Percentiles rank a stretch among this genome's conserved stretches.
Evolutionary conservation across 257 asterid species (phyloP).

Genomic region (Capsicum pubescens): DNA sequence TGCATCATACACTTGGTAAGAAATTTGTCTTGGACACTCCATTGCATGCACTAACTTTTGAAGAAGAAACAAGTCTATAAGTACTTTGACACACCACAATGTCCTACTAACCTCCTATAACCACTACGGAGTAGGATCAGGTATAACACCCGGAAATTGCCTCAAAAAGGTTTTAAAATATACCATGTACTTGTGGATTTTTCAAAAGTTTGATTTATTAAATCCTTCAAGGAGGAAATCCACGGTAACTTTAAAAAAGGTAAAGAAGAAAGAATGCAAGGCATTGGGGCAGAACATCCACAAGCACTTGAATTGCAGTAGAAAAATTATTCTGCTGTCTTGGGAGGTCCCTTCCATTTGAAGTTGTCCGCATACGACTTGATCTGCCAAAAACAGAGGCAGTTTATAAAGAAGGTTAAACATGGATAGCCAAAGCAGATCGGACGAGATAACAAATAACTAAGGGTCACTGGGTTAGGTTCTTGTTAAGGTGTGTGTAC

Average conservation of each 20-base stretch:
- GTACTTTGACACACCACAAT: not conserved
- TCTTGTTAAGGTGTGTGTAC: not conserved
- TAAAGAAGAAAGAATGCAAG: not conserved
- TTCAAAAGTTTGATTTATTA: slow-evolving; percentile 17
- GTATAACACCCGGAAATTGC: slow-evolving; percentile 4
- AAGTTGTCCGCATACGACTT: slow-evolving; percentile 93
- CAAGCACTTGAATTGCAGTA: slow-evolving; percentile 17
- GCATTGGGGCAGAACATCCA: slow-evolving; percentile 24
- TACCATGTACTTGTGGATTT: slow-evolving; percentile 18
- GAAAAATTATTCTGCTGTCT: slow-evolving; percentile 44
- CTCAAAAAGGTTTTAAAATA: slow-evolving; percentile 2
- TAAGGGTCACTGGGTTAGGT: not conserved
- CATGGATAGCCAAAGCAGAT: not conserved
- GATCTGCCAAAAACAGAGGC: slow-evolving; percentile 44
- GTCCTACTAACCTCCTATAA: not conserved
- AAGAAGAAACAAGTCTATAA: not conserved
- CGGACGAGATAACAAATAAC: not conserved
- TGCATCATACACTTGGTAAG: not conserved
- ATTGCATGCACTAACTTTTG: not conserved
- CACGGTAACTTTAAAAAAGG: not conserved
- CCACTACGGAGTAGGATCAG: not conserved
- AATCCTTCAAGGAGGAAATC: not conserved
- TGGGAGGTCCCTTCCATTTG: slow-evolving; percentile 95
- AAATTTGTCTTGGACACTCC: not conserved
- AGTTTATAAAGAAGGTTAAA: not conserved